Conservation (phyloP, 495 filamentous ascomycete species). For the Apiosordaria backusii region DNA sequence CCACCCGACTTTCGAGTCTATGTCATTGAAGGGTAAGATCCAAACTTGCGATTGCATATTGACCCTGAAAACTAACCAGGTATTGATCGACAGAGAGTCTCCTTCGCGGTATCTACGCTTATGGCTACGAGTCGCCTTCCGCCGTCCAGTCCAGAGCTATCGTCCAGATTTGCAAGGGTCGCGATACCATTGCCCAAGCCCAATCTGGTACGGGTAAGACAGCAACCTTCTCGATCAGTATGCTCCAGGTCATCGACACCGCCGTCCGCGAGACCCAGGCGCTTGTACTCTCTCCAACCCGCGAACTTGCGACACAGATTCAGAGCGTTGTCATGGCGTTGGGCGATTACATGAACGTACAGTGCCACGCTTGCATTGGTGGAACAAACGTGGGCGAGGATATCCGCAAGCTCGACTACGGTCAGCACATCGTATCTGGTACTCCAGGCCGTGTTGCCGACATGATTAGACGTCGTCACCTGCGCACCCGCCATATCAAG, state of each 20-base stretch:
- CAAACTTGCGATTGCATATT: conserved; percentile 2
- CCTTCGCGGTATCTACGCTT: conserved; percentile 95
- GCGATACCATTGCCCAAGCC: conserved; percentile 98
- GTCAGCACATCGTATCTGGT: conserved; percentile 93
- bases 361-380: conserved; percentile 99
- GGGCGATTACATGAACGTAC: conserved; percentile 98
- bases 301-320: conserved; percentile 97
- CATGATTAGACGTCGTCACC: conserved; percentile 95
- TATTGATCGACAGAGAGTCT: conserved; percentile 62
- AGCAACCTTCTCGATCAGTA: conserved; percentile 97
- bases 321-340: conserved; percentile 98
- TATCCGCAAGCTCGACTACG: conserved; percentile 92
- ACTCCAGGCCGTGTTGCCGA: conserved; percentile 97
- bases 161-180: conserved; percentile 97
- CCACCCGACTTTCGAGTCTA: conserved; percentile 56
- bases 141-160: conserved; percentile 97
- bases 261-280: conserved; percentile 93
- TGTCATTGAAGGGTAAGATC: conserved; percentile 62
- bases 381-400: conserved; percentile 97
- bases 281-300: conserved; percentile 92
- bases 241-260: conserved; percentile 95
- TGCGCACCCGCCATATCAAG: conserved; percentile 96
- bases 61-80: background rate
- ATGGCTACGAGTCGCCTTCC: conserved; percentile 96
- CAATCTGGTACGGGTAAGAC: conserved; percentile 99